Evolutionary conservation across 345 rosid species (phyloP).

Genomic region (Eucalyptus microcorys): DNA sequence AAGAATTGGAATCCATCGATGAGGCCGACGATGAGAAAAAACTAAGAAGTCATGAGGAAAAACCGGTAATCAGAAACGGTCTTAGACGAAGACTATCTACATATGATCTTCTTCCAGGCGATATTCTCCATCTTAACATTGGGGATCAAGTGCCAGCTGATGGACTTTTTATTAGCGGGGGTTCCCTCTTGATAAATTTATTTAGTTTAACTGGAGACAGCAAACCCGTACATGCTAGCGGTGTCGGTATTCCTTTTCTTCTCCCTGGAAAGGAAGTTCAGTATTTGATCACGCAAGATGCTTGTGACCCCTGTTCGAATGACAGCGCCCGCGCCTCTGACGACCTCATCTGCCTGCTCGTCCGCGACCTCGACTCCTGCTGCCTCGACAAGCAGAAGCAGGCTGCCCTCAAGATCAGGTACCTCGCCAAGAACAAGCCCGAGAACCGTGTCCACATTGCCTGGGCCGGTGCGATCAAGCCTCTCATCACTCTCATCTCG

Average conservation of each 20-base stretch:
- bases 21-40: constrained; percentile 82
- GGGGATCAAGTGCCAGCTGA: constrained; percentile 83
- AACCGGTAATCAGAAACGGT: constrained; percentile 47
- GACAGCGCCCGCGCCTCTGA: constrained; percentile 54
- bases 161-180: constrained; percentile 52
- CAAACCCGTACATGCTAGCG: constrained; percentile 30
- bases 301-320: constrained; percentile 73
- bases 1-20: constrained; percentile 72
- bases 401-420: constrained; percentile 85
- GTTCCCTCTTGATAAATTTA: constrained; percentile 43
- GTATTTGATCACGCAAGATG: constrained; percentile 70
- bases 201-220: constrained; percentile 66
- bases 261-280: constrained; percentile 66
- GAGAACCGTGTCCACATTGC: constrained; percentile 83
- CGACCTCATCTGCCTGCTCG: constrained; percentile 59
- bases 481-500: constrained; percentile 46
- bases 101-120: constrained; percentile 69
- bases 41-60: constrained; percentile 59
- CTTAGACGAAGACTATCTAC: constrained; percentile 41
- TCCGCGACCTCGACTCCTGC: constrained; percentile 50
- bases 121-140: constrained; percentile 50
- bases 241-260: constrained; percentile 34
- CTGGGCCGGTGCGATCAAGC: constrained; percentile 72
- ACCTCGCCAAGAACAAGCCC: constrained; percentile 75
- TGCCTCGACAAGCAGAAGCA: constrained; percentile 78